Evolutionary conservation across 768 basidiomycete genomes (phyloP).

Genomic region (Lactarius akahatsu): DNA sequence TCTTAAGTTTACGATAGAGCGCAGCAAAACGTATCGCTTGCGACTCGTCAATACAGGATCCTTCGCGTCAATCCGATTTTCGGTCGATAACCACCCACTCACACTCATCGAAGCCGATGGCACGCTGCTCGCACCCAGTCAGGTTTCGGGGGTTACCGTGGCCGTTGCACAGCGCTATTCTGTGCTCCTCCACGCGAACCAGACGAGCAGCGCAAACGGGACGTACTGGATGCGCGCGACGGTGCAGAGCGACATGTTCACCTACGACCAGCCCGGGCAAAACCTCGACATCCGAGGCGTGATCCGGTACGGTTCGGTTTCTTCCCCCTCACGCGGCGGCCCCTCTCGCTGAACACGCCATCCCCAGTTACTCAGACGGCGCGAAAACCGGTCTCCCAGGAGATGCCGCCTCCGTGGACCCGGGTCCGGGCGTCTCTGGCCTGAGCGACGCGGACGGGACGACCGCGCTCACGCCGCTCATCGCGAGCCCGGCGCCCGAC

Average conservation of each 20-base stretch:
- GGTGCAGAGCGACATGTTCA: constrained; percentile 40
- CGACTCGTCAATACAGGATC: constrained; percentile 50
- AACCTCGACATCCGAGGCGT: constrained; percentile 27
- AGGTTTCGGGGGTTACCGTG: constrained; percentile 42
- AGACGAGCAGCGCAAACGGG: constrained; percentile 38
- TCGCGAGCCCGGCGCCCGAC: constrained; percentile 7
- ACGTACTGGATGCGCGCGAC: constrained; percentile 43
- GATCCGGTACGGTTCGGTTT: constrained; percentile 10
- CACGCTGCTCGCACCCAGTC: constrained; percentile 41
- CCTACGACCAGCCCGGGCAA: constrained; percentile 26
- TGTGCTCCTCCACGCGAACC: constrained; percentile 46
- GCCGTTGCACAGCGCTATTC: constrained; percentile 52
- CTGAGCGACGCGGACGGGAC: constrained; percentile 13
- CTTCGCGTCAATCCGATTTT: constrained; percentile 47
- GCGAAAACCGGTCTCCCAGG: constrained; percentile 16
- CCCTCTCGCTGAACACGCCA: not conserved
- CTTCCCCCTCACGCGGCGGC: too few species aligned
- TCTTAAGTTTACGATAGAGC: constrained; percentile 38
- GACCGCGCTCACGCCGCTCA: constrained; percentile 17
- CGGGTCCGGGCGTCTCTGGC: constrained; percentile 17
- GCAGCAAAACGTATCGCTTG: constrained; percentile 44
- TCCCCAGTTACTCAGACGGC: constrained; percentile 21
- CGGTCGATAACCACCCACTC: constrained; percentile 47
- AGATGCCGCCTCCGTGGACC: constrained; percentile 18
- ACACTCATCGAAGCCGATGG: constrained; percentile 52